These are phyloP conservation scores for Rhizopus arrhizus DNA, from an alignment of 371 early-diverging fungal genomes.

Conservation along the genomic window DNA sequence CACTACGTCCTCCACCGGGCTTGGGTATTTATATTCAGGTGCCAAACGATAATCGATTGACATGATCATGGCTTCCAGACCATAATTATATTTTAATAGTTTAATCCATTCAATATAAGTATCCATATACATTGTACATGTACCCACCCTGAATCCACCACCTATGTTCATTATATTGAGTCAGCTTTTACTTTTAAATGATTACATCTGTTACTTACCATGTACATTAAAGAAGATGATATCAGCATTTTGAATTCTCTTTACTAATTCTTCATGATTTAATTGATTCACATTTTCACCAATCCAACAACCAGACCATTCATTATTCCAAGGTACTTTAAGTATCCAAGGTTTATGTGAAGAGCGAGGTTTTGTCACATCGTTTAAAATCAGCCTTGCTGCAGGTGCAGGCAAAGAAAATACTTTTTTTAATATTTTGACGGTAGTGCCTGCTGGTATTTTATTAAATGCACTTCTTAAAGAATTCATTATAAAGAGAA, in stretches of 20 bases:
- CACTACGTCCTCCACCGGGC: slow-evolving; percentile 51
- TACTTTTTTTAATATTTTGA: slow-evolving; percentile 40
- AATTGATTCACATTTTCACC: slow-evolving; percentile 42
- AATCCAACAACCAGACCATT: slow-evolving; percentile 57
- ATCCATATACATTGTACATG: slow-evolving; percentile 55
- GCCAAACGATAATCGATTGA: slow-evolving; percentile 50
- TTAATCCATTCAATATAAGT: slow-evolving; percentile 46
- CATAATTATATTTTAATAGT: slow-evolving; percentile 40
- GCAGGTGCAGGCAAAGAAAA: slow-evolving; percentile 53
- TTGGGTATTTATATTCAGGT: slow-evolving; percentile 52
- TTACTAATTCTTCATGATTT: slow-evolving; percentile 23
- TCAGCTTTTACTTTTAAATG: not conserved
- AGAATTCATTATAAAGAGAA: slow-evolving; percentile 1
- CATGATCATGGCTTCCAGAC: slow-evolving; percentile 48
- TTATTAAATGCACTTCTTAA: slow-evolving; percentile 10
- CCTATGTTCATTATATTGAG: slow-evolving; percentile 20
- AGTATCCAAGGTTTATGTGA: slow-evolving; percentile 45
- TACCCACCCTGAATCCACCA: slow-evolving; percentile 54
- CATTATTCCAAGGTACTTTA: slow-evolving; percentile 32
- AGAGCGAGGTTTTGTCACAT: slow-evolving; percentile 45
- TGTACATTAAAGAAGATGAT: slow-evolving; percentile 52
- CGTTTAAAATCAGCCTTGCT: slow-evolving; percentile 48
- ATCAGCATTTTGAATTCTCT: slow-evolving; percentile 44
- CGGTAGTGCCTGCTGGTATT: slow-evolving; percentile 43
- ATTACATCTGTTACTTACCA: slow-evolving; percentile 22